Evolutionary conservation across 2,329 filamentous ascomycete species (phyloP).

Genomic region (Graphium sp.): DNA sequence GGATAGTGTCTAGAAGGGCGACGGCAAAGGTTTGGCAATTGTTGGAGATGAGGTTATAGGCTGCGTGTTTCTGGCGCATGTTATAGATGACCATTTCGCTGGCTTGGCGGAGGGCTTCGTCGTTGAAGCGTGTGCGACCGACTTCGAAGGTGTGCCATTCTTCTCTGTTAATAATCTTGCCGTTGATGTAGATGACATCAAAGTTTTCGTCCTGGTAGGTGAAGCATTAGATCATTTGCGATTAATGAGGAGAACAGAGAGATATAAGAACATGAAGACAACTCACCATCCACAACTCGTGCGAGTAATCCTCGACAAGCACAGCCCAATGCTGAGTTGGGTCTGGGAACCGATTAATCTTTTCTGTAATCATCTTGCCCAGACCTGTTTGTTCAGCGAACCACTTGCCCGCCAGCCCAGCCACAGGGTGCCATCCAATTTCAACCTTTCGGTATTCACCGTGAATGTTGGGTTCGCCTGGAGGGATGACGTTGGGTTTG

Average conservation of each 20-base stretch:
- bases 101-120: slow-evolving; percentile 30
- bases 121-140: slow-evolving; percentile 34
- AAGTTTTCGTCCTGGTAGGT: slow-evolving; percentile 35
- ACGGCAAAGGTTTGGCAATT: slow-evolving; percentile 43
- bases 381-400: slow-evolving; percentile 37
- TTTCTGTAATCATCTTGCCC: slow-evolving; percentile 37
- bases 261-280: too few relatives aligned
- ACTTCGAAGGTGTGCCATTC: slow-evolving; percentile 34
- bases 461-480: slow-evolving; percentile 17
- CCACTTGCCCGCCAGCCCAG: slow-evolving; percentile 37
- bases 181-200: slow-evolving; percentile 39
- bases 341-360: slow-evolving; percentile 35
- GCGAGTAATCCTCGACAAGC: slow-evolving; percentile 34
- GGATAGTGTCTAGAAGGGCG: slow-evolving; percentile 33
- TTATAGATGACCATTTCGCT: slow-evolving; percentile 34
- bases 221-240: background rate
- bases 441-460: slow-evolving; percentile 23
- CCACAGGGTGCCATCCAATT: slow-evolving; percentile 42
- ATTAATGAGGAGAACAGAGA: background rate
- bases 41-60: slow-evolving; percentile 41
- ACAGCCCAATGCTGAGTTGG: slow-evolving; percentile 45
- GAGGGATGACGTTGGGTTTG: slow-evolving; percentile 24
- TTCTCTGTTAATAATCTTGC: slow-evolving; percentile 20
- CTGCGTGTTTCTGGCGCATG: slow-evolving; percentile 28
- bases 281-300: slow-evolving; percentile 42